phyloP scores from a whole-genome alignment of 2,329 filamentous ascomycete species.

The Scytalidium sp. region DNA sequence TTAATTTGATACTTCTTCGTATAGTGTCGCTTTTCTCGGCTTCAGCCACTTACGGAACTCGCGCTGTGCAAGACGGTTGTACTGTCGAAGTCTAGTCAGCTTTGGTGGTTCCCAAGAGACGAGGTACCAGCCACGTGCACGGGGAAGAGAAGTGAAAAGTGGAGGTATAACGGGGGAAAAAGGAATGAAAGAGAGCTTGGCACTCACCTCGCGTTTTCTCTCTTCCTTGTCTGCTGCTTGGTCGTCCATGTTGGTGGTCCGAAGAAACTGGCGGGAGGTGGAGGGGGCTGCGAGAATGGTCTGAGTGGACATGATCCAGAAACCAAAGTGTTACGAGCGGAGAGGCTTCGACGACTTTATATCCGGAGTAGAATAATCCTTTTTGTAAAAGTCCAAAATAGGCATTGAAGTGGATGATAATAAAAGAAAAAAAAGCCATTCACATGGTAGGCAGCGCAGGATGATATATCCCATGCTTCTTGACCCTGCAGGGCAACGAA shows the following conservation, averaged over 20 bases:
- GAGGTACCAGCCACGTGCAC: no score
- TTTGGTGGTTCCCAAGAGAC: no score
- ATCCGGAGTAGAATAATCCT: not conserved
- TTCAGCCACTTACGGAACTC: constrained; percentile 36
- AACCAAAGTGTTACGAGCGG: not conserved
- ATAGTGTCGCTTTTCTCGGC: constrained; percentile 1
- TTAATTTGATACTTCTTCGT: constrained; percentile 10
- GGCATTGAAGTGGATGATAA: not conserved
- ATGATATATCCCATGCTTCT: not conserved
- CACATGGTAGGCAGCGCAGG: not conserved
- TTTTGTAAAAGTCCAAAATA: not conserved
- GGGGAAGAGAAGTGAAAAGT: no score
- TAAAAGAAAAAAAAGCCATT: not conserved
- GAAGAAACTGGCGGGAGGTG: constrained; percentile 19
- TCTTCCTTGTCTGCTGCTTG: constrained; percentile 28
- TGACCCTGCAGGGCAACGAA: not conserved
- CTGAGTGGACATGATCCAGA: constrained; percentile 14
- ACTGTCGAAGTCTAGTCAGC: constrained; percentile 16
- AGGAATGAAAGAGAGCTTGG: not conserved
- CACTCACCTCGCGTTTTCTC: constrained; percentile 30
- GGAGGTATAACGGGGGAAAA: no score
- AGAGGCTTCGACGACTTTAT: not conserved
- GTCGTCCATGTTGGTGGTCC: constrained; percentile 22
- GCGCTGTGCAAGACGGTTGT: constrained; percentile 40
- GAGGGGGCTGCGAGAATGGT: constrained; percentile 14